Evolutionary conservation across 2,329 filamentous ascomycete species (phyloP).

Genomic region (Penicillium sp.): DNA sequence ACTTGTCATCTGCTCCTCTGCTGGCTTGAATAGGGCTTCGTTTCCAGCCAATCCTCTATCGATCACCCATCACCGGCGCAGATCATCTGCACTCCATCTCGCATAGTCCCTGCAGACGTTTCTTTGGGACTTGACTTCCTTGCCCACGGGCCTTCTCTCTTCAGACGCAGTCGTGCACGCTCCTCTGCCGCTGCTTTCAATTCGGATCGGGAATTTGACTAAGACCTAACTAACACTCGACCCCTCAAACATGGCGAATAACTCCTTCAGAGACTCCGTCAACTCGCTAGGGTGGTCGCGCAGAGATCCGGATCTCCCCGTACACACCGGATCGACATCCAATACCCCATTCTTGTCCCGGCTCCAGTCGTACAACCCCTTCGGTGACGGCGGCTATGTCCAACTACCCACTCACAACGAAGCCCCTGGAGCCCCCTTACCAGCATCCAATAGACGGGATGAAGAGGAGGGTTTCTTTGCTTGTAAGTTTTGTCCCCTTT

Average conservation of each 20-base stretch:
- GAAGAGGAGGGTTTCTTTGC: constrained; percentile 96
- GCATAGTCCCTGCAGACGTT: constrained; percentile 48
- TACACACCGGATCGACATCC: constrained; percentile 62
- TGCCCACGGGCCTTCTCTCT: constrained; percentile 21
- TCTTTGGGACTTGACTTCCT: constrained; percentile 22
- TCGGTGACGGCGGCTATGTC: constrained; percentile 79
- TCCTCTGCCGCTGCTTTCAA: constrained; percentile 12
- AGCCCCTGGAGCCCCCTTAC: constrained; percentile 77
- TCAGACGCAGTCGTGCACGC: constrained; percentile 22
- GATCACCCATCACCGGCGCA: constrained; percentile 33
- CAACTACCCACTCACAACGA: constrained; percentile 80
- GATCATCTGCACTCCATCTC: constrained; percentile 55
- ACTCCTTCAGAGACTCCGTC: constrained; percentile 90
- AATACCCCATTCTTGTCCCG: constrained; percentile 75
- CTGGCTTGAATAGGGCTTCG: constrained; percentile 26
- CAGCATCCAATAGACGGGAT: constrained; percentile 79
- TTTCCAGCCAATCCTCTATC: constrained; percentile 17
- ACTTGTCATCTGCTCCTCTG: constrained; percentile 38
- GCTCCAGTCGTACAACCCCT: constrained; percentile 84
- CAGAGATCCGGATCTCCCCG: constrained; percentile 73
- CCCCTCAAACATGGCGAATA: constrained; percentile 34
- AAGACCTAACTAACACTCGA: constrained; percentile 8
- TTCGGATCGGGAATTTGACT: constrained; percentile 15
- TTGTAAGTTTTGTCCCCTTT: constrained; percentile 64
- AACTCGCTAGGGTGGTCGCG: constrained; percentile 94